Base-by-base conservation (phyloP, 2,329 filamentous ascomycete species). In the Microdochium nivale region DNA sequence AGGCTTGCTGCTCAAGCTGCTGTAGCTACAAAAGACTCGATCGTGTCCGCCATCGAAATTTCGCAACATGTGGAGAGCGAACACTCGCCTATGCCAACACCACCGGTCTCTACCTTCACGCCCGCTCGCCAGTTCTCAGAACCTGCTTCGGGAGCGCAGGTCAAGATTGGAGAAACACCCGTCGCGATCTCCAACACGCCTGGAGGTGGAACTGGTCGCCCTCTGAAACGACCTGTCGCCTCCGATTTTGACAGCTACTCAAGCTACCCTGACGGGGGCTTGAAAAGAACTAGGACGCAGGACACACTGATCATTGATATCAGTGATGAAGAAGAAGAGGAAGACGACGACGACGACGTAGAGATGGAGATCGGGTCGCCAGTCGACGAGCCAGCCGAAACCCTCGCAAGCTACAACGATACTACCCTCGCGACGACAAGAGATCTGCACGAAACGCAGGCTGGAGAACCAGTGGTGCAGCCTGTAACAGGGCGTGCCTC, bases 231-330 rank as follows among this genome's bases (percentile, higher is more conserved):
- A 13, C 81, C 81, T 32, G 79, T 87, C 40, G 85, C 88, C 13
- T 79, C 86, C 3, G 86, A 90, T 61, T 84, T 87, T 56, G 81
- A 87, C 54, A 81, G n/a, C 71, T 74, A 21, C 68, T 73, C 0
- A 62, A 69, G 14, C 60, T 63, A 1, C 60, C 40, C 19, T 21
- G 14, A 64, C 2, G 60, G 67, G 1, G 62, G 70, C 13, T 60
- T 67, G 16, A 88, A 87, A 59, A 81, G 84, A 48, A 84, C 24
- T 76, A 83, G 49, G 78, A 66, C 62, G 4, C 59, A 66, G 24
- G 62, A 67, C 27, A 64, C 78, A 2, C 79, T 95, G 50, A 80
- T 96, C 37, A 95, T 96, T 58, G 82, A 95, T 57, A 85, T 95
- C 37, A 95, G 89, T 62, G 91, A 30, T 30, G 27, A 30, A 30